Conservation (phyloP, 345 rosid genomes). For the Euphorbia peplus region DNA sequence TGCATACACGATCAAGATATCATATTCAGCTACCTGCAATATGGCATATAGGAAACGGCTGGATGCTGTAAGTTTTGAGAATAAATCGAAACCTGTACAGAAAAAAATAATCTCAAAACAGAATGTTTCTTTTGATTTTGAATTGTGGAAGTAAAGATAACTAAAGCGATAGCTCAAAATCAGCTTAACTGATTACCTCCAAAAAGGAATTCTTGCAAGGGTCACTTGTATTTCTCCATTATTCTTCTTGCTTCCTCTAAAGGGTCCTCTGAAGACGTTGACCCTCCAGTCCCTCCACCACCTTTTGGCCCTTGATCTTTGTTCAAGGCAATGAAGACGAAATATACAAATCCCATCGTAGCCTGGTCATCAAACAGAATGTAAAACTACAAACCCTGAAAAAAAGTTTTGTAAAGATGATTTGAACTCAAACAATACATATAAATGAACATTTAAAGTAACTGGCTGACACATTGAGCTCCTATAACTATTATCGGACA, state of each 20-base stretch:
- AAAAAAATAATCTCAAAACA: too few species aligned
- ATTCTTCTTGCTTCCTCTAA: slow-evolving; percentile 84
- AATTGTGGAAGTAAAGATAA: too few species aligned
- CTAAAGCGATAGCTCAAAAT: too few species aligned
- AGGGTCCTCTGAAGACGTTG: slow-evolving; percentile 43
- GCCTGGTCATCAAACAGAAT: slow-evolving; percentile 46
- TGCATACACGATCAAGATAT: too few species aligned
- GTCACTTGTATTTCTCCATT: slow-evolving; percentile 89
- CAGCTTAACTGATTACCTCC: too few species aligned
- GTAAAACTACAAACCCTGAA: neutral
- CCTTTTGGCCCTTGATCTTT: slow-evolving; percentile 61
- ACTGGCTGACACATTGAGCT: neutral
- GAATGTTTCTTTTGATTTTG: too few species aligned
- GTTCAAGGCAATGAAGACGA: slow-evolving; percentile 76
- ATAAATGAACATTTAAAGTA: neutral
- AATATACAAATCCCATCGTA: slow-evolving; percentile 88
- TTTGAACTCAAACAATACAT: neutral
- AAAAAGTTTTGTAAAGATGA: neutral
- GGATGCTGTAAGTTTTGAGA: too few species aligned
- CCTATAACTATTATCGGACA: neutral
- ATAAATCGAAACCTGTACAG: too few species aligned
- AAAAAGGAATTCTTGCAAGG: too few species aligned
- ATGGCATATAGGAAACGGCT: too few species aligned
- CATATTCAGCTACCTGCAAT: too few species aligned
- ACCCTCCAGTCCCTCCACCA: slow-evolving; percentile 27